Conservation (phyloP, 805 yeast species). For the Debaryomyces prosopidis region DNA sequence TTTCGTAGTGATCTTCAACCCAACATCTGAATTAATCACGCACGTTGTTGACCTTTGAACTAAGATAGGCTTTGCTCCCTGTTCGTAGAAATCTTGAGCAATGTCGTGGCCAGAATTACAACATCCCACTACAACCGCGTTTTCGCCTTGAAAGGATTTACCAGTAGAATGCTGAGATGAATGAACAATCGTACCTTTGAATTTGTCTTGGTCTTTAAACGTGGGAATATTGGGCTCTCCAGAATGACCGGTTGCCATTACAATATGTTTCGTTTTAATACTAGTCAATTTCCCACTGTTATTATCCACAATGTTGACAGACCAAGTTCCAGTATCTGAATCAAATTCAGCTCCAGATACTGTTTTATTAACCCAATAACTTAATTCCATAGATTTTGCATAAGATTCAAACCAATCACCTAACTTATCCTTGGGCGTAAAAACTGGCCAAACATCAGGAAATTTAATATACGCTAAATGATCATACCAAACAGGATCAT, state of each 20-base stretch:
- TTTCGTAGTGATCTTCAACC: conserved; percentile 26
- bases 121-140: conserved; percentile 46
- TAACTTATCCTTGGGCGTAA: conserved; percentile 45
- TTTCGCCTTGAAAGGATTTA: conserved; percentile 39
- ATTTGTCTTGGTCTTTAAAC: conserved; percentile 36
- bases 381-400: conserved; percentile 41
- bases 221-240: conserved; percentile 47
- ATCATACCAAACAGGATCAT: conserved; percentile 47
- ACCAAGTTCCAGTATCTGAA: conserved; percentile 28
- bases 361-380: conserved; percentile 23
- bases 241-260: conserved; percentile 48
- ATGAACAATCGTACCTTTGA: conserved; percentile 41
- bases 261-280: conserved; percentile 36
- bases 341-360: conserved; percentile 32
- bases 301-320: conserved; percentile 28
- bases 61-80: conserved; percentile 45
- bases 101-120: conserved; percentile 50
- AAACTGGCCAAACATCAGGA: conserved; percentile 44
- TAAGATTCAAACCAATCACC: conserved; percentile 46
- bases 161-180: conserved; percentile 46
- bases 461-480: conserved; percentile 41
- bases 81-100: conserved; percentile 45
- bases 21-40: conserved; percentile 37
- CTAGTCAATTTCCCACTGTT: conserved; percentile 20
- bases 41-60: conserved; percentile 48